Evolutionary conservation across 768 basidiomycete genomes (phyloP).

Genomic region (Megacollybia marginata): DNA sequence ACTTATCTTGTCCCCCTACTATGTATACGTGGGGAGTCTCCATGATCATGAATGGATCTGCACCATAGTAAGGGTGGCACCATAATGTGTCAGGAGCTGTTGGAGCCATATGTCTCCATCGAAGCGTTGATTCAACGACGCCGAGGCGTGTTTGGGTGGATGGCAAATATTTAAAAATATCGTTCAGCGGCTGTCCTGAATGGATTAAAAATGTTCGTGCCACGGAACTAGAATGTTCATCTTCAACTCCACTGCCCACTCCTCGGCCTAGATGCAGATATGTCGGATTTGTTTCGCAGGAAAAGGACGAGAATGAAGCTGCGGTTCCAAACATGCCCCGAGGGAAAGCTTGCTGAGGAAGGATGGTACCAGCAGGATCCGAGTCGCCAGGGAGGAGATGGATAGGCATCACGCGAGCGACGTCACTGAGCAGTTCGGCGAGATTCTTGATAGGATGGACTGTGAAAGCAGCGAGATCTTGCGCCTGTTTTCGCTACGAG

Average conservation of each 20-base stretch:
- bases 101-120: constrained; percentile 96
- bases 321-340: constrained; percentile 80
- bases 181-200: constrained; percentile 90
- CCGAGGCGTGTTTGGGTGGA: constrained; percentile 64
- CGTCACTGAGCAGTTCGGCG: constrained; percentile 63
- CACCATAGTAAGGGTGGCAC: constrained; percentile 89
- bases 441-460: constrained; percentile 69
- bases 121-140: constrained; percentile 72
- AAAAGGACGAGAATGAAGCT: constrained; percentile 53
- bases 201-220: constrained; percentile 68
- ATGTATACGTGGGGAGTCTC: constrained; percentile 87
- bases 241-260: constrained; percentile 19
- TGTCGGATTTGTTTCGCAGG: constrained; percentile 82
- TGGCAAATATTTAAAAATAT: constrained; percentile 89
- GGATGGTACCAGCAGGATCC: constrained; percentile 82
- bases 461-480: constrained; percentile 62
- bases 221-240: constrained; percentile 14
- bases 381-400: constrained; percentile 83
- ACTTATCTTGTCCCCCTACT: constrained; percentile 84
- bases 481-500: constrained; percentile 53
- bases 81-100: constrained; percentile 98
- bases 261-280: constrained; percentile 64
- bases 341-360: constrained; percentile 93
- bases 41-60: constrained; percentile 86
- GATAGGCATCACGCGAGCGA: constrained; percentile 72